Conservation (phyloP, 805 yeast genomes). For the Teunomyces barrocoloradensis region DNA sequence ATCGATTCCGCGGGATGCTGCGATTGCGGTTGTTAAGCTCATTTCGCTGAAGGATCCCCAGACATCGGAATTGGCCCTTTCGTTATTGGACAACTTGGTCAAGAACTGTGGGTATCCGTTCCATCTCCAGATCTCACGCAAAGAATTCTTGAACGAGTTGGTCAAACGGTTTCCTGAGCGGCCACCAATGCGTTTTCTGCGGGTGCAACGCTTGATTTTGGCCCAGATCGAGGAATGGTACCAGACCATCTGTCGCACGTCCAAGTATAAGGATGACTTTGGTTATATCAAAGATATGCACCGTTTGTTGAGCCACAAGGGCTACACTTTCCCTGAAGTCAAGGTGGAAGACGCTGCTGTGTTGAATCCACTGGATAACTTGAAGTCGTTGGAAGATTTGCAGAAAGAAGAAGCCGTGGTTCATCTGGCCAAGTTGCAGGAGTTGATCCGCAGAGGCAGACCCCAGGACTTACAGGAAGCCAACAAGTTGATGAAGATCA, state of each 20-base stretch:
- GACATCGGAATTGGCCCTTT: slow-evolving; percentile 78
- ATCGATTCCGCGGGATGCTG: slow-evolving; percentile 86
- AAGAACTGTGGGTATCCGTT: slow-evolving; percentile 98
- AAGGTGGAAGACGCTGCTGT: slow-evolving; percentile 91
- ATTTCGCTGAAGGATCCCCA: slow-evolving; percentile 82
- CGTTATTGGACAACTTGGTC: slow-evolving; percentile 83
- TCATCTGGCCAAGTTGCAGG: slow-evolving; percentile 93
- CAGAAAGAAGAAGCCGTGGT: slow-evolving; percentile 91
- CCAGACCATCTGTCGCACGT: slow-evolving; percentile 87
- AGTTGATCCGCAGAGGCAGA: slow-evolving; percentile 89
- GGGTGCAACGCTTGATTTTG: slow-evolving; percentile 79
- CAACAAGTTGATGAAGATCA: slow-evolving; percentile 91
- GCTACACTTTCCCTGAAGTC: slow-evolving; percentile 90
- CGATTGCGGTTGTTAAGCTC: slow-evolving; percentile 75
- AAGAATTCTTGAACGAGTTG: slow-evolving; percentile 89
- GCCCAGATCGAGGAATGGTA: slow-evolving; percentile 97
- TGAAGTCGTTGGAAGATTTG: slow-evolving; percentile 85
- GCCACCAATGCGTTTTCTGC: slow-evolving; percentile 82
- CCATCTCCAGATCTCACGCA: slow-evolving; percentile 90
- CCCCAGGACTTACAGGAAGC: slow-evolving; percentile 97
- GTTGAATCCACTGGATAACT: slow-evolving; percentile 80
- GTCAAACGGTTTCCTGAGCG: slow-evolving; percentile 92
- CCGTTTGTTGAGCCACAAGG: slow-evolving; percentile 81
- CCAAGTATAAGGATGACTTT: slow-evolving; percentile 86
- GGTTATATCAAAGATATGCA: slow-evolving; percentile 96